These are phyloP conservation scores for Boletus pseudo-olivaceus DNA, from an alignment of 768 basidiomycete genomes.

Conservation along the genomic window DNA sequence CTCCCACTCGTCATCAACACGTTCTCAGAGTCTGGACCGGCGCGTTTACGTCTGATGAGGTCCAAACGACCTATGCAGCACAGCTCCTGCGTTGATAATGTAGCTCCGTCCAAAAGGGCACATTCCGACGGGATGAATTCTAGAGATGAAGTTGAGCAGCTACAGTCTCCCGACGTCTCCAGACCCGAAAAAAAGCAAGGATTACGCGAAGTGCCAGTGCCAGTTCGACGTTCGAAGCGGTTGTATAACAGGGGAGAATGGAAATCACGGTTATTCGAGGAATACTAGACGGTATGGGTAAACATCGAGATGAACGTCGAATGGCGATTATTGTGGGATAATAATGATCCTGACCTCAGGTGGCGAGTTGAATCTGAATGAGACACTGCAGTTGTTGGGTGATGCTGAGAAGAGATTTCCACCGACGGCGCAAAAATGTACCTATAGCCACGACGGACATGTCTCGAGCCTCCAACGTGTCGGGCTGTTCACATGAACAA, in stretches of 20 bases:
- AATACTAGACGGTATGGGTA: neutral
- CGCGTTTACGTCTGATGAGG: neutral
- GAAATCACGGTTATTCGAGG: conserved; percentile 11
- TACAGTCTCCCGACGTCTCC: no score
- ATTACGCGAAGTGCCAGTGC: neutral
- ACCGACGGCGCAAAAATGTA: neutral
- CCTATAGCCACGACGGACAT: neutral
- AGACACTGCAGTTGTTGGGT: neutral
- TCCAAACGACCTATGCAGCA: neutral
- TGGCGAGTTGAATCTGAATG: neutral
- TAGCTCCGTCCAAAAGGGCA: neutral
- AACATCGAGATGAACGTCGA: neutral
- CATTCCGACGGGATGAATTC: neutral
- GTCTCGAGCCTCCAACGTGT: conserved; percentile 11
- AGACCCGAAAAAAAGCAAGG: neutral
- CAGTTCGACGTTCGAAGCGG: neutral
- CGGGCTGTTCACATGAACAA: neutral
- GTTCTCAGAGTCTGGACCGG: neutral
- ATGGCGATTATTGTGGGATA: neutral
- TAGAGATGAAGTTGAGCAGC: neutral
- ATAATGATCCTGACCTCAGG: neutral
- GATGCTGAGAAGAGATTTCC: neutral
- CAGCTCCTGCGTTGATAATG: neutral
- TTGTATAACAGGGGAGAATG: conserved; percentile 4
- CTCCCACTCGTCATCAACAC: conserved; percentile 5